Percentiles rank a stretch among this genome's conserved stretches.
phyloP scores from a whole-genome alignment of 768 basidiomycete species.

The Tylopilus plumbeoviolaceoides region DNA sequence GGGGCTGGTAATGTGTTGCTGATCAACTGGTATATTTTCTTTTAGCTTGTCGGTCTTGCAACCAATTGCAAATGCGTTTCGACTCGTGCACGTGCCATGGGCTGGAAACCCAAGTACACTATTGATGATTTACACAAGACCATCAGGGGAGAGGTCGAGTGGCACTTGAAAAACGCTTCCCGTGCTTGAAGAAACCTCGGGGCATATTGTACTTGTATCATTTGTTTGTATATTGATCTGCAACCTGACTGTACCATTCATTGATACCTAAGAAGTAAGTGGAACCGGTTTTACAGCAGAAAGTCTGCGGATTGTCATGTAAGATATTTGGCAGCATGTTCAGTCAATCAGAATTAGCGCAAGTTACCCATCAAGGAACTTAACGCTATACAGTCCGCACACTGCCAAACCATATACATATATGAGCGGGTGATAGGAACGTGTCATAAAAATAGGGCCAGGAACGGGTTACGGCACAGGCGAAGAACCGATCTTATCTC shows the following conservation, averaged over 20 bases:
- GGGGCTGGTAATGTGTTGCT: background rate
- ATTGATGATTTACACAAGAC: constrained; percentile 20
- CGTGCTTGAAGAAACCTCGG: background rate
- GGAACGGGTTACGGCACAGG: too few relatives aligned
- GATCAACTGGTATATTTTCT: background rate
- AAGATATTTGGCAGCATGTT: too few relatives aligned
- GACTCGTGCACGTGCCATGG: constrained; percentile 20
- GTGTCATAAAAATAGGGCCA: too few relatives aligned
- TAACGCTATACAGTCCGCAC: too few relatives aligned
- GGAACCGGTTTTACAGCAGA: too few relatives aligned
- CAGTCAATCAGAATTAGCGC: too few relatives aligned
- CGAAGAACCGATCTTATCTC: too few relatives aligned
- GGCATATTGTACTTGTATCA: background rate
- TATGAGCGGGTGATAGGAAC: too few relatives aligned
- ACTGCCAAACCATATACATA: too few relatives aligned
- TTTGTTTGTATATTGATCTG: background rate
- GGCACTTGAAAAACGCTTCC: constrained; percentile 8
- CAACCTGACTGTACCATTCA: background rate
- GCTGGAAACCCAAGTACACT: constrained; percentile 33
- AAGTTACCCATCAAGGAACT: too few relatives aligned
- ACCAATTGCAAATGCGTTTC: constrained; percentile 20
- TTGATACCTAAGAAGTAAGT: too few relatives aligned
- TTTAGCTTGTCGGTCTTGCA: constrained; percentile 17
- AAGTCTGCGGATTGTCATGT: too few relatives aligned
- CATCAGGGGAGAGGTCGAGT: constrained; percentile 19